Evolutionary conservation across 768 basidiomycete genomes (phyloP).

Genomic region (Cyathus striatus): DNA sequence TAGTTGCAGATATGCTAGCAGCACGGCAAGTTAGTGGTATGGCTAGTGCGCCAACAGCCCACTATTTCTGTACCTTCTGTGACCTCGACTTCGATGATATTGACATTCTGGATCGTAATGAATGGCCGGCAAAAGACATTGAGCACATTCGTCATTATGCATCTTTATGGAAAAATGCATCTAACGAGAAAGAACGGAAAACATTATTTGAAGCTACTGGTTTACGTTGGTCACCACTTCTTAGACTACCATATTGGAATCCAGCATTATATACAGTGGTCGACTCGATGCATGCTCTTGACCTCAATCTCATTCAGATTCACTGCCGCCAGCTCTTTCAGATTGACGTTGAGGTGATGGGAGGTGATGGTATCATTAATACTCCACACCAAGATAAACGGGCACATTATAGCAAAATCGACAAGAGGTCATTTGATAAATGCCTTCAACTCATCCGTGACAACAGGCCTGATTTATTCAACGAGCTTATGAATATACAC

Average conservation of each 20-base stretch:
- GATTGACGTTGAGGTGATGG: neutral
- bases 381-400: neutral
- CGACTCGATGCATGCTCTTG: slow-evolving; percentile 11
- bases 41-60: slow-evolving; percentile 7
- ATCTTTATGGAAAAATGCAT: slow-evolving; percentile 13
- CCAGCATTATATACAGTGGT: slow-evolving; percentile 6
- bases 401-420: neutral
- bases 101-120: neutral
- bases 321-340: slow-evolving; percentile 5
- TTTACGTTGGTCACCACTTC: slow-evolving; percentile 23
- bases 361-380: neutral
- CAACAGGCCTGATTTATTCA: slow-evolving; percentile 5
- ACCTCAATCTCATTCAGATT: slow-evolving; percentile 9
- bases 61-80: slow-evolving; percentile 18
- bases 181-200: slow-evolving; percentile 7
- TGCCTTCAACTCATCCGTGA: slow-evolving; percentile 7
- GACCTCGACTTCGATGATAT: slow-evolving; percentile 5
- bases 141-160: neutral
- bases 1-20: slow-evolving; percentile 28
- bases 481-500: slow-evolving; percentile 9
- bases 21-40: slow-evolving; percentile 19
- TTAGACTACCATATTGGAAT: slow-evolving; percentile 11
- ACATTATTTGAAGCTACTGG: slow-evolving; percentile 14
- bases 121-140: neutral
- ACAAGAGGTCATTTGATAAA: slow-evolving; percentile 1